A percentile compares a stretch with the other conserved stretches of the same genome.
Conservation (phyloP, 116 monocot genomes). For the Zostera marina region DNA sequence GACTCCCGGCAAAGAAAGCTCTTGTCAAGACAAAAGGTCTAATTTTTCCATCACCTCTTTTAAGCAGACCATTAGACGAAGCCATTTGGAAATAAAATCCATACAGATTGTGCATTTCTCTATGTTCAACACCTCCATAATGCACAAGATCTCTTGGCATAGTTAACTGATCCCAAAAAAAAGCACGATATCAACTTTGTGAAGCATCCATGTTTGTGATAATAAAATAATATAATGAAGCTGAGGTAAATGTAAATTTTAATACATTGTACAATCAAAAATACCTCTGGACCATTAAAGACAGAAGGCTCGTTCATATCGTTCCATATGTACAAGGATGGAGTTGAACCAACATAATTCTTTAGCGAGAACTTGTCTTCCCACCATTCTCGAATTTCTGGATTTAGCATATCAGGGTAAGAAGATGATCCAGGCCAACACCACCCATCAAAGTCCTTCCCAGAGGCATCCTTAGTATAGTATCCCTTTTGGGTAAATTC, state of each 20-base stretch:
- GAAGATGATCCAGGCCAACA: constrained; percentile 97
- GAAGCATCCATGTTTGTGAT: too few species aligned
- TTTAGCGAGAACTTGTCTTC: constrained; percentile 72
- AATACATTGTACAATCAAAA: too few species aligned
- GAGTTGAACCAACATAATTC: constrained; percentile 81
- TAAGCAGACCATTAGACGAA: constrained; percentile 71
- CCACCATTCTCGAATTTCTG: constrained; percentile 93
- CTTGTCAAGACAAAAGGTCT: constrained; percentile 91
- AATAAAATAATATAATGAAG: not conserved
- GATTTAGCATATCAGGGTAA: constrained; percentile 79
- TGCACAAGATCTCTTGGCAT: constrained; percentile 96
- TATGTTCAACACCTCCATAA: constrained; percentile 70
- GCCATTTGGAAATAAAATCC: constrained; percentile 98
- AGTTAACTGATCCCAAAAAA: constrained; percentile 33
- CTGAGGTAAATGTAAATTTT: not conserved
- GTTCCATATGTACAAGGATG: constrained; percentile 87
- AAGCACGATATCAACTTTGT: not conserved
- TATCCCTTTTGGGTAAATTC: constrained; percentile 88
- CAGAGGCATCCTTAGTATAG: constrained; percentile 84
- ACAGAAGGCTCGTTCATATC: constrained; percentile 99
- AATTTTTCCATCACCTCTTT: constrained; percentile 69
- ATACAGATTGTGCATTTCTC: constrained; percentile 92
- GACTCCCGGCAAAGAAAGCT: constrained; percentile 97
- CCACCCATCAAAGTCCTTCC: constrained; percentile 89
- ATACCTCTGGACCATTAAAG: constrained; percentile 98